Evolutionary conservation across 179 eudicot genomes (phyloP), one percentile per base, ranked within the genome.

Genomic region (Beta corolliflora): DNA sequence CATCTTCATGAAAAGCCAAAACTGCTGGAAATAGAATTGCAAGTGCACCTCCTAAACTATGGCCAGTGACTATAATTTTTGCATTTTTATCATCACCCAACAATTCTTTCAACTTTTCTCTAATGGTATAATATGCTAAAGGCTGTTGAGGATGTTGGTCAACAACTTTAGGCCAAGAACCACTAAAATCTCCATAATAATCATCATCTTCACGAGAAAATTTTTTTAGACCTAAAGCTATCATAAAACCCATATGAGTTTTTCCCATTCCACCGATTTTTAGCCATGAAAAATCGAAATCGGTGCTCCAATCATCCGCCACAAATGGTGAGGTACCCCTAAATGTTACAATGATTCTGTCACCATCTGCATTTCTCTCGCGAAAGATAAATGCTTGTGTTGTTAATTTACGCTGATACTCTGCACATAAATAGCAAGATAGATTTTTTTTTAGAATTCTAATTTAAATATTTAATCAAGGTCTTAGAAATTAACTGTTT

Each of bases 41-140:
- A 19, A 92, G 81, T 31, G 92, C 93, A 10, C 87, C 93, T 7
- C 93, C 96, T 81, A 92, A 85, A 77, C 96, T 91, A 72, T 91
- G 95, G 0, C 95, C 95, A 0, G 93, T 91, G 18, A 91, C 83
- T 0, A 91, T 89, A 52, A 90, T 86, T 77, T 82, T 89, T 0
- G 88, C 11, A 19, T 70, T 70, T 44, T 45, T 70, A 70, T 45
- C 45, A 18, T 7, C n/a, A 5, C n/a, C 25, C 11, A 70, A 7
- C 29, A 70, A 7, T 45, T 70, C 73, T 10, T 45, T 70, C 2
- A 70, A 53, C 19, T 70, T 70, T 7, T 70, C 73, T 70, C 73
- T 70, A 46, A 70, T 18, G 7, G 53, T 70, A n/a, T 70, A 89
- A 73, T 92, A 92, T 7, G 95, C 95, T 48, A 84, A 54, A 11